Evolutionary conservation across 805 yeast species (phyloP), one percentile per base, ranked within the genome.

Genomic region (Pichia phayaonensis): DNA sequence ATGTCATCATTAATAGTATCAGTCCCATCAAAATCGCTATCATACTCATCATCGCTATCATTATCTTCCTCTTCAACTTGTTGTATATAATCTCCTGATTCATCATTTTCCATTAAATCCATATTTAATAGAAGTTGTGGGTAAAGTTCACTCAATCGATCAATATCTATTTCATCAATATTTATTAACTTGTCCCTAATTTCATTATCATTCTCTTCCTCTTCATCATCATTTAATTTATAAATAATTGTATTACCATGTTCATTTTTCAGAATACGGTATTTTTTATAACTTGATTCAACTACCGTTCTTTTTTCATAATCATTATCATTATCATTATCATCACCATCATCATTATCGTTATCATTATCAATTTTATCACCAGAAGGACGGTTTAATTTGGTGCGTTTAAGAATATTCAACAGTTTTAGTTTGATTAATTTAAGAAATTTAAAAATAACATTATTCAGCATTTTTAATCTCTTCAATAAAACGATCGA

Each of bases 151-250:
- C 49, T 49, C 29, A 42, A 10, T 22, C 47, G 48, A 10, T 47
- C 52, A 18, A 36, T 29, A 16, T 44, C 56, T 5, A 46, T 21
- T 11, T 43, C 36, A 40, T 48, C 55, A 31, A 50, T 47, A n/a
- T 51, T 45, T n/a, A 59, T 66, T 11, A 52, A 50, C 8, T 54
- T 61, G 40, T 29, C 16, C n/a, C 8, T 46, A 11, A 16, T 16
- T 8, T 16, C 38, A 34, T n/a, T n/a, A 38, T 36, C 38, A 42
- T 27, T 18, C 18, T 26, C n/a, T 11, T 55, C 54, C 42, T 63
- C 64, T 20, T 60, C 66, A 18, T 57, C 54, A 7, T 39, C 23
- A 3, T 39, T 39, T 8, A 20, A 20, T 16, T 22, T 34, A 29
- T n/a, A 44, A 6, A 31, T 24, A 21, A 41, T 31, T 16, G 27